These are phyloP conservation scores for Diospyros kaki DNA, from an alignment of 148 eudicot species.

Conservation along the genomic window DNA sequence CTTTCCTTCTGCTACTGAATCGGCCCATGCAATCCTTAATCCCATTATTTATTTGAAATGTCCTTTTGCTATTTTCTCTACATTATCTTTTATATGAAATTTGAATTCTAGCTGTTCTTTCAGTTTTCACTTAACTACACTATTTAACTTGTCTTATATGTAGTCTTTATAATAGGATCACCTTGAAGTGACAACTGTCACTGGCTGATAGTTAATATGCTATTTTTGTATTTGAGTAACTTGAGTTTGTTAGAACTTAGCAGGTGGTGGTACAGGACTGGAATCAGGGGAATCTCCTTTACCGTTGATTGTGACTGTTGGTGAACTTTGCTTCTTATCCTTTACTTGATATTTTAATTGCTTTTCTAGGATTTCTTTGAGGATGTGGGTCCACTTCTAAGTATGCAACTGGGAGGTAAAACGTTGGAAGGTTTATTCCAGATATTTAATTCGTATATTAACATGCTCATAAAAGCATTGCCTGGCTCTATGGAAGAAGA, in stretches of 20 bases:
- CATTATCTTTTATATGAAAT: neutral
- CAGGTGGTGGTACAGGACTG: neutral
- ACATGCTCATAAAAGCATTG: slow-evolving; percentile 87
- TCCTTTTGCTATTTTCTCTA: neutral
- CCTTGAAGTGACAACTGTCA: no score
- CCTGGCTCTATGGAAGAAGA: slow-evolving; percentile 90
- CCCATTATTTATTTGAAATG: neutral
- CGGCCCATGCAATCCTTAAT: neutral
- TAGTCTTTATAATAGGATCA: neutral
- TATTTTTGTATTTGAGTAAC: neutral
- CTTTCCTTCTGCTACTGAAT: neutral
- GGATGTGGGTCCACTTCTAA: slow-evolving; percentile 85
- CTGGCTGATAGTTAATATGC: neutral
- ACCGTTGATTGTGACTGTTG: neutral
- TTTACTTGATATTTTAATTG: slow-evolving; percentile 4
- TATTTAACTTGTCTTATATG: neutral
- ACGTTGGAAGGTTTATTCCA: slow-evolving; percentile 88
- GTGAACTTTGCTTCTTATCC: neutral
- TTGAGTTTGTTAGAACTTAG: neutral
- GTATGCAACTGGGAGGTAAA: slow-evolving; percentile 90
- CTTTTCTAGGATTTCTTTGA: slow-evolving; percentile 77
- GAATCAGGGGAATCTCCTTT: neutral
- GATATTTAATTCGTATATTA: slow-evolving; percentile 70
- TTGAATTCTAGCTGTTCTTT: neutral
- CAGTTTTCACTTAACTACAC: neutral